These are phyloP conservation scores for Hemerocallis citrina DNA, from an alignment of 106 monocot species.

Conservation along the genomic window DNA sequence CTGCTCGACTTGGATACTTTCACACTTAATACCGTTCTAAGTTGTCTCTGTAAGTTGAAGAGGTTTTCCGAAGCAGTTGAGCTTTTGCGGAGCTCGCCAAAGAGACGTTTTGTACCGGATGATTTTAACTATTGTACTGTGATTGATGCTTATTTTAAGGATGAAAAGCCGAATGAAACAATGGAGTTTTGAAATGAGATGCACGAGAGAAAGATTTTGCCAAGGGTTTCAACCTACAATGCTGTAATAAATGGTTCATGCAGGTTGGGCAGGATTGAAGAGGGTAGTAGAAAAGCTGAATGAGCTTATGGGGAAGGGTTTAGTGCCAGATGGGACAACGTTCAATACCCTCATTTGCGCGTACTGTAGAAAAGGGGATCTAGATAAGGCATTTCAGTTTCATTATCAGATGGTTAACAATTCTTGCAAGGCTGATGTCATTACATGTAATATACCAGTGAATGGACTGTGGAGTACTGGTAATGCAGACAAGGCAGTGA, in stretches of 20 bases:
- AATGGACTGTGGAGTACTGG: constrained; percentile 57
- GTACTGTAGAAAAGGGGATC: constrained; percentile 62
- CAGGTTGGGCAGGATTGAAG: constrained; percentile 23
- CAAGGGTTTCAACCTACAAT: constrained; percentile 57
- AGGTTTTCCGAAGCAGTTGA: constrained; percentile 46
- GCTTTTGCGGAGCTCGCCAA: constrained; percentile 52
- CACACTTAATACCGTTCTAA: constrained; percentile 60
- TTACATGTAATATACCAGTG: constrained; percentile 82
- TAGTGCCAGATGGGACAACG: constrained; percentile 76
- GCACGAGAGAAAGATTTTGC: constrained; percentile 43
- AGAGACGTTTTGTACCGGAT: constrained; percentile 63
- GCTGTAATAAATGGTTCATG: constrained; percentile 66
- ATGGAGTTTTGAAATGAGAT: constrained; percentile 68
- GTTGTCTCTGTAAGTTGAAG: constrained; percentile 62
- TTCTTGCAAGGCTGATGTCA: constrained; percentile 69
- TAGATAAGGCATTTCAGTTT: constrained; percentile 78
- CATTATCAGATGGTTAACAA: constrained; percentile 79
- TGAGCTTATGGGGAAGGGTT: constrained; percentile 50
- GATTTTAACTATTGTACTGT: constrained; percentile 73
- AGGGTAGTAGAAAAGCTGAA: constrained; percentile 49
- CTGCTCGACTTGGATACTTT: constrained; percentile 77
- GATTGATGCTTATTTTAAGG: constrained; percentile 54
- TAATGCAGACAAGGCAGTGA: constrained; percentile 60
- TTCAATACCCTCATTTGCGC: constrained; percentile 72
- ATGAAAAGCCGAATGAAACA: constrained; percentile 36